phyloP scores from a whole-genome alignment of 2,329 filamentous ascomycete species.

The Stromatinia cepivora region DNA sequence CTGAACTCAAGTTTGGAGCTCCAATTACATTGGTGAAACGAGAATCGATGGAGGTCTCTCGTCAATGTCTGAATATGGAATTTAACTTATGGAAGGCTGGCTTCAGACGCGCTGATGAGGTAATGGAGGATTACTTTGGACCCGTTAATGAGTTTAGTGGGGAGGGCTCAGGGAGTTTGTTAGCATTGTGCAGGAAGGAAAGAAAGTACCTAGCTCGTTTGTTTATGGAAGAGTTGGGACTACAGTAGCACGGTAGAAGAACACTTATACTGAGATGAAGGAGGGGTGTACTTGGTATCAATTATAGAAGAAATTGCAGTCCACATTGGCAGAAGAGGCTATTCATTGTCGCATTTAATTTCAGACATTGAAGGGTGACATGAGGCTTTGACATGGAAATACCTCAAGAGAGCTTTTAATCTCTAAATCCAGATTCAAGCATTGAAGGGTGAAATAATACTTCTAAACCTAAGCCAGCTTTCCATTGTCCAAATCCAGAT shows the following conservation, averaged over 20 bases:
- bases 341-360: neutral
- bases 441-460: too few species aligned
- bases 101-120: neutral
- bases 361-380: neutral
- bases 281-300: neutral
- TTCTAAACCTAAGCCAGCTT: too few species aligned
- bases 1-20: neutral
- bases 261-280: neutral
- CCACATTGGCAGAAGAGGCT: neutral
- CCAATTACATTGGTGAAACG: too few species aligned
- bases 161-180: neutral
- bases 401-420: too few species aligned
- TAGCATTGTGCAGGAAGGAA: neutral
- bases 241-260: neutral
- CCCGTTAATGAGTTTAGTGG: neutral
- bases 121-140: too few species aligned
- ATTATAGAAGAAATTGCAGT: neutral
- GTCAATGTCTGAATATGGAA: neutral
- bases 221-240: neutral
- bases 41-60: neutral
- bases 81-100: neutral
- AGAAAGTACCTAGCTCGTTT: neutral
- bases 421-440: too few species aligned
- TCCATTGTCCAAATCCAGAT: too few species aligned
- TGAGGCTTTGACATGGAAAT: neutral